Conservation (phyloP, 495 filamentous ascomycete species). For the Tricharina praecox region DNA sequence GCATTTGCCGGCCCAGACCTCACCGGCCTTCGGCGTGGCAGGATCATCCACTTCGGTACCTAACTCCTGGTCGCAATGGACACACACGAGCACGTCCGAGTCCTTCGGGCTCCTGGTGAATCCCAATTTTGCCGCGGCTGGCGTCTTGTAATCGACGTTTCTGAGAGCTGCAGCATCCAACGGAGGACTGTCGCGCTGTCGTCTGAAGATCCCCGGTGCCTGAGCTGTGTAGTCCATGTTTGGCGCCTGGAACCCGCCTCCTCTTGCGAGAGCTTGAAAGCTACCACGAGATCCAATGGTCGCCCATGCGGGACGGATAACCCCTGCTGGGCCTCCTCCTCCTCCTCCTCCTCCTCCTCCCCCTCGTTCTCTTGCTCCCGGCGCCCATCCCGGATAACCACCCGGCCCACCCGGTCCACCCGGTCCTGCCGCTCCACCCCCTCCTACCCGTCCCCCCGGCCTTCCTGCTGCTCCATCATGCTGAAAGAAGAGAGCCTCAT, state of each 20-base stretch:
- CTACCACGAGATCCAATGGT: not conserved
- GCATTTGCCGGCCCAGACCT: slow-evolving; percentile 60
- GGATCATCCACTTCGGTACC: slow-evolving; percentile 41
- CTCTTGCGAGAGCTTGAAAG: not conserved
- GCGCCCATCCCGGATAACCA: no score
- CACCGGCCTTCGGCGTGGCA: slow-evolving; percentile 14
- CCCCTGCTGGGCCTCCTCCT: no score
- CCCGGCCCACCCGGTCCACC: no score
- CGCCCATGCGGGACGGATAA: no score
- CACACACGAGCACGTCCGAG: slow-evolving; percentile 49
- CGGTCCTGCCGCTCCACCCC: no score
- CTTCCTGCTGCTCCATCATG: not conserved
- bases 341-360: no score
- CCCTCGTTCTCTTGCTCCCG: no score
- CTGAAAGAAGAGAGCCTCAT: not conserved
- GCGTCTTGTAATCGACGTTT: slow-evolving; percentile 37
- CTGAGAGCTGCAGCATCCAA: not conserved
- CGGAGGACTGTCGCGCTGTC: slow-evolving; percentile 6
- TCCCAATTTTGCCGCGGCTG: slow-evolving; percentile 39
- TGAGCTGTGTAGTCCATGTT: slow-evolving; percentile 24
- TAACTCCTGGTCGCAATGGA: slow-evolving; percentile 53
- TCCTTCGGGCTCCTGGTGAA: slow-evolving; percentile 49
- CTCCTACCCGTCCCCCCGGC: not conserved
- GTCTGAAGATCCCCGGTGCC: slow-evolving; percentile 22
- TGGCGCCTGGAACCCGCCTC: slow-evolving; percentile 9